Conservation (phyloP, 192 early-diverging fungal species). For the Diversispora eburnea region DNA sequence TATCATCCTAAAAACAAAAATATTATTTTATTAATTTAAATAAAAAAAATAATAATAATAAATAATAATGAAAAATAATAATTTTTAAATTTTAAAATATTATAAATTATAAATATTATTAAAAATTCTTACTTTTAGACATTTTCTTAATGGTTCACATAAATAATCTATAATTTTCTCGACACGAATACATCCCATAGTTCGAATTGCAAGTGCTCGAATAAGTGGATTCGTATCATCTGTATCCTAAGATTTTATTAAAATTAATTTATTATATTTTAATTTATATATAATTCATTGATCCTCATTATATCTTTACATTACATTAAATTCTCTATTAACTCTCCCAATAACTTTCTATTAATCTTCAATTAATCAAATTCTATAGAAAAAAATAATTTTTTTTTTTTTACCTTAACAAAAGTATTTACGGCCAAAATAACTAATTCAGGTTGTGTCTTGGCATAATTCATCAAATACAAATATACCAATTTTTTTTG, state of each 20-base stretch:
- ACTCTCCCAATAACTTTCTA: no score
- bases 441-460: slow-evolving; percentile 93
- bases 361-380: not conserved
- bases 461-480: slow-evolving; percentile 97
- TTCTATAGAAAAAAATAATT: not conserved
- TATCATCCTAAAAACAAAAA: slow-evolving; percentile 64
- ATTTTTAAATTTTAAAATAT: not conserved
- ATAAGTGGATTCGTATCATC: slow-evolving; percentile 94
- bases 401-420: slow-evolving; percentile 77
- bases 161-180: slow-evolving; percentile 94
- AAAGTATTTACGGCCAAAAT: slow-evolving; percentile 97
- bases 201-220: slow-evolving; percentile 92
- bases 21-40: no score
- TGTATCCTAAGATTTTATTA: slow-evolving; percentile 61
- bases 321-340: no score
- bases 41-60: no score
- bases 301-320: no score
- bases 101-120: slow-evolving; percentile 14
- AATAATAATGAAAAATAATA: not conserved
- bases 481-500: slow-evolving; percentile 97
- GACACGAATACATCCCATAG: slow-evolving; percentile 97
- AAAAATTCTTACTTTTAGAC: slow-evolving; percentile 53
- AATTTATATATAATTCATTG: no score
- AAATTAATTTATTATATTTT: no score
- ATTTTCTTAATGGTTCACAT: slow-evolving; percentile 86